These are phyloP conservation scores for Nicotiana obtusifolia DNA, from an alignment of 257 asterid genomes.

Conservation along the genomic window DNA sequence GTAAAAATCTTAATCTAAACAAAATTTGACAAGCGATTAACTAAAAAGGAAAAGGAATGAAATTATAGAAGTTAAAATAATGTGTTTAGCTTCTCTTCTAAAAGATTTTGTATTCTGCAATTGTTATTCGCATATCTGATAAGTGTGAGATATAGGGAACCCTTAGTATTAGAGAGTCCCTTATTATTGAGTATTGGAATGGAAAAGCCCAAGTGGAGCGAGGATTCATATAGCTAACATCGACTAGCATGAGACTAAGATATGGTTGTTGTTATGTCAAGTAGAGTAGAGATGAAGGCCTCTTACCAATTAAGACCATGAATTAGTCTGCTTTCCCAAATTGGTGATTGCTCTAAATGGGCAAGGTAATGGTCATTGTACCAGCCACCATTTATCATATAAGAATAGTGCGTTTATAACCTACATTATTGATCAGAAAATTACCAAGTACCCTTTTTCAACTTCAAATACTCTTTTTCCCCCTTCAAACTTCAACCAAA, in stretches of 20 bases:
- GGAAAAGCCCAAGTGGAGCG: not conserved
- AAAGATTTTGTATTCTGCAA: not conserved
- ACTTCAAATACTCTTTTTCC: no score
- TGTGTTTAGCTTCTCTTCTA: not conserved
- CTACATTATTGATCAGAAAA: no score
- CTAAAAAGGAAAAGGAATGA: not conserved
- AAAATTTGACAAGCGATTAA: not conserved
- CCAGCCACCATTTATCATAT: no score
- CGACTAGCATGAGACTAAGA: not conserved
- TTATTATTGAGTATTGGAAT: not conserved
- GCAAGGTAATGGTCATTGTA: no score
- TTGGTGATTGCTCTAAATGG: not conserved
- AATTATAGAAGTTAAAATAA: no score
- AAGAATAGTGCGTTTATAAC: no score
- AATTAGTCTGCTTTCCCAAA: not conserved
- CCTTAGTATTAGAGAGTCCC: no score
- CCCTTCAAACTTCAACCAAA: no score
- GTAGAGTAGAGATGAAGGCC: not conserved
- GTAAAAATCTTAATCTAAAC: not conserved
- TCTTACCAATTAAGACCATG: not conserved
- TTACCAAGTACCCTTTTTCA: no score
- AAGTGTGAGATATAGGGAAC: no score
- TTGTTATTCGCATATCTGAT: no score
- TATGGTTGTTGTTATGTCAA: not conserved
- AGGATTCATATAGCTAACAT: not conserved